phyloP scores from a whole-genome alignment of 2,329 filamentous ascomycete genomes.

The Cytospora piceae region DNA sequence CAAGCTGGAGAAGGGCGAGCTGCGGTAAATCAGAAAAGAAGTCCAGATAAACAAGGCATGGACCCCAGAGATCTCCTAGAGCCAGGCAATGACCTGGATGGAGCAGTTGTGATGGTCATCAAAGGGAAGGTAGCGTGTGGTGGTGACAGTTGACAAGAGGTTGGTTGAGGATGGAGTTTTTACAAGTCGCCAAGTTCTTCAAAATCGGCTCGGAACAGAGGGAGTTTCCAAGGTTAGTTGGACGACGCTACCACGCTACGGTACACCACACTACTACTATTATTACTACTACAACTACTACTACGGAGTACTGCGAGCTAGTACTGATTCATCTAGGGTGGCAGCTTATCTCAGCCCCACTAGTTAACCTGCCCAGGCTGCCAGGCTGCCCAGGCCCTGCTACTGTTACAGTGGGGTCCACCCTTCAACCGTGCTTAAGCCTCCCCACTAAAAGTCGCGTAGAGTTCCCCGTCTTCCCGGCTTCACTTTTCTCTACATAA shows the following conservation, averaged over 20 bases:
- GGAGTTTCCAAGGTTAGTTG: background rate
- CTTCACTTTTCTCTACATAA: background rate
- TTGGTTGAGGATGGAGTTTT: conserved; percentile 34
- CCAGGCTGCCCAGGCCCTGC: background rate
- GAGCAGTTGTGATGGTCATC: conserved; percentile 42
- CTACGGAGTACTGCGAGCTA: conserved; percentile 14
- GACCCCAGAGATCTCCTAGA: conserved; percentile 32
- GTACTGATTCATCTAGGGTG: conserved; percentile 18
- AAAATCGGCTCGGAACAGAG: conserved; percentile 16
- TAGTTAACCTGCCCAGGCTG: background rate
- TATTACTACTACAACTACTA: background rate
- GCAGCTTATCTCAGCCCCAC: conserved; percentile 18
- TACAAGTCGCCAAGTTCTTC: conserved; percentile 27
- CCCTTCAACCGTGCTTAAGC: background rate
- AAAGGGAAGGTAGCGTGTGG: conserved; percentile 35
- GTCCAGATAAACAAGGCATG: conserved; percentile 23
- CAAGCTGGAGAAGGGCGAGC: conserved; percentile 57
- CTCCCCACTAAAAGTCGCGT: conserved; percentile 2
- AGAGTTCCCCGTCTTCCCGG: background rate
- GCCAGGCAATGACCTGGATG: conserved; percentile 42
- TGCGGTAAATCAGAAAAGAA: conserved; percentile 28
- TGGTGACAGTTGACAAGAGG: conserved; percentile 28
- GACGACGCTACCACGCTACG: background rate
- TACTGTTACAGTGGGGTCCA: conserved; percentile 1
- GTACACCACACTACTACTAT: background rate